These are phyloP conservation scores for Platanthera zijinensis DNA, from an alignment of 106 monocot genomes.

Conservation along the genomic window DNA sequence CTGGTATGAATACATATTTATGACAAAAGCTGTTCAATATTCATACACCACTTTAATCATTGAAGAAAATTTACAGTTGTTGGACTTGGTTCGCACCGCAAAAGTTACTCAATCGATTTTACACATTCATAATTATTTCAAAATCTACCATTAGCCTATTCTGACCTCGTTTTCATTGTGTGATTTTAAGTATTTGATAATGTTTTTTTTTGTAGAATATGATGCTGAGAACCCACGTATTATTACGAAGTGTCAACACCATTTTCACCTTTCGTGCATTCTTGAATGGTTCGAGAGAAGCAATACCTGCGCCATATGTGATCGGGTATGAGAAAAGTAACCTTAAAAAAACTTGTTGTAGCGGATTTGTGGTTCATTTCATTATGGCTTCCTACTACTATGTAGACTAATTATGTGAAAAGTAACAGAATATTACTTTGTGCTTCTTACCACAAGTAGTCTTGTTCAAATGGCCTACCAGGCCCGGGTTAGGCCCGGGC, in stretches of 20 bases:
- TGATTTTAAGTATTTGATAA: not conserved
- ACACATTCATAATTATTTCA: not conserved
- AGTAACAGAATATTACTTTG: too few relatives aligned
- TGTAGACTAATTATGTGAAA: too few relatives aligned
- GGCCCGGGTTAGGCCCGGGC: too few relatives aligned
- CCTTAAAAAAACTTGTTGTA: not conserved
- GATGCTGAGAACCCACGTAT: conserved; percentile 35
- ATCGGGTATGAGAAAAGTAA: conserved; percentile 30
- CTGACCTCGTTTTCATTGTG: not conserved
- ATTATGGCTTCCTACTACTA: not conserved
- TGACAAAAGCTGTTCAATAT: not conserved
- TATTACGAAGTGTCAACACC: conserved; percentile 40
- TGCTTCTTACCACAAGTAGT: too few relatives aligned
- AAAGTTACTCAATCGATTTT: not conserved
- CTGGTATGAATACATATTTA: not conserved
- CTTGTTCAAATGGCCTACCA: too few relatives aligned
- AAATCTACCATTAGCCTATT: not conserved
- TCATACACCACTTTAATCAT: not conserved
- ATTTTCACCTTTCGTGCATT: conserved; percentile 56
- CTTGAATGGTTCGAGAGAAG: conserved; percentile 59
- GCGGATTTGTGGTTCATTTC: not conserved
- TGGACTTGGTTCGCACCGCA: not conserved
- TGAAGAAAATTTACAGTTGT: not conserved
- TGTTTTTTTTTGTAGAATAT: conserved; percentile 28
- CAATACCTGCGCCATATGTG: conserved; percentile 44